Evolutionary conservation across 345 rosid species (phyloP), one percentile per base, ranked within the genome.

Genomic region (Syzygium aromaticum): DNA sequence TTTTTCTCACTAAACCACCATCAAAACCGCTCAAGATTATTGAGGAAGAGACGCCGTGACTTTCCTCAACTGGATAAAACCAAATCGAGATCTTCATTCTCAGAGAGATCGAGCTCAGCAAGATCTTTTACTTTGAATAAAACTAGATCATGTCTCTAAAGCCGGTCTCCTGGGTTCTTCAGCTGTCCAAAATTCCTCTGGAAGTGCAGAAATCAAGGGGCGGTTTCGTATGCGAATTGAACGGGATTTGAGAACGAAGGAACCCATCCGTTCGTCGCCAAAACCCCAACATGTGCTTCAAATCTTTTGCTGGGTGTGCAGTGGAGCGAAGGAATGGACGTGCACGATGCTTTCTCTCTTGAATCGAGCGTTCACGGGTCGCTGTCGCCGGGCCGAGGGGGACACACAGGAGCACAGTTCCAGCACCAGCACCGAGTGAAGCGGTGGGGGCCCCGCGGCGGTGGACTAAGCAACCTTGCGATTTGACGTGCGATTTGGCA

Each of bases 61-160:
- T 61, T 61, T n/a, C 73, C 73, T 61, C 13, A 61, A 61, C 73
- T 28, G 73, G 73, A n/a, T n/a, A 61, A 16, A 61, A 14, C 73
- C 73, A 27, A 61, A 61, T n/a, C 33, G 0, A 61, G 4, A n/a
- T 61, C 73, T 3, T 61, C 8, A 13, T 61, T n/a, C 19, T 7
- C 33, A 61, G 13, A 61, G 73, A 61, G 73, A n/a, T 61, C 73
- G 14, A 61, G 33, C 73, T n/a, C 38, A 13, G 13, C 73, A 61
- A 61, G 38, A 6, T 61, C 73, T 61, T n/a, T 0, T n/a, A 13
- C 38, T n/a, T 61, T 1, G 73, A 1, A n/a, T 0, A 13, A 4
- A 61, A 61, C 73, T n/a, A n/a, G 38, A 61, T 61, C 73, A 28
- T 0, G 73, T 61, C 73, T 17, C 7, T 17, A 67, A 0, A 7